phyloP scores from a whole-genome alignment of 176 grass and related monocot species.

The Triticum monococcum region DNA sequence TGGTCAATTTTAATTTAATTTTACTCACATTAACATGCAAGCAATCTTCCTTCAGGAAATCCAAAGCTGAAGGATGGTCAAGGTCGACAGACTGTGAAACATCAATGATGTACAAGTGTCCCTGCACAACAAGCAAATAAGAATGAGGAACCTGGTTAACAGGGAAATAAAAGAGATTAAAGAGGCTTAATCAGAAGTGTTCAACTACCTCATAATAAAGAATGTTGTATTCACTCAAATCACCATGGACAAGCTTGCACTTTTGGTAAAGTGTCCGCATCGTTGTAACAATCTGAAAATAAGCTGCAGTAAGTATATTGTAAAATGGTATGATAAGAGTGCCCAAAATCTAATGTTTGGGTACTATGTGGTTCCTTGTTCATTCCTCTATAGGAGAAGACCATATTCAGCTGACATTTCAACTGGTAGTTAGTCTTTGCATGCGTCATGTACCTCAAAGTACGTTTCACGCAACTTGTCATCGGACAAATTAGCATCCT shows the following conservation, averaged over 20 bases:
- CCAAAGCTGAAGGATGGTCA: slow-evolving; percentile 80
- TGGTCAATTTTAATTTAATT: background rate
- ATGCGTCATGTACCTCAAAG: slow-evolving; percentile 63
- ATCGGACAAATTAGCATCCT: slow-evolving; percentile 81
- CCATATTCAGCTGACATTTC: background rate
- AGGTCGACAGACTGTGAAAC: slow-evolving; percentile 97
- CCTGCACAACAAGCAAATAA: slow-evolving; percentile 43
- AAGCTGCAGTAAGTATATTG: slow-evolving; percentile 34
- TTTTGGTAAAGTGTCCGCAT: slow-evolving; percentile 91
- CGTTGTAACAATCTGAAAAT: slow-evolving; percentile 82
- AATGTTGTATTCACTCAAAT: slow-evolving; percentile 99
- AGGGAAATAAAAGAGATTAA: slow-evolving; percentile 7
- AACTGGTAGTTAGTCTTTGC: background rate
- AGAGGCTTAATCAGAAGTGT: slow-evolving; percentile 19
- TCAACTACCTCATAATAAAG: slow-evolving; percentile 89
- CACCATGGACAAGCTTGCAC: slow-evolving; percentile 97
- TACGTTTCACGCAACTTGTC: slow-evolving; percentile 79
- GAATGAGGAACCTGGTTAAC: background rate
- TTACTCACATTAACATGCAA: slow-evolving; percentile 87
- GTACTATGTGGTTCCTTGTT: background rate
- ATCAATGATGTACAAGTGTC: slow-evolving; percentile 98
- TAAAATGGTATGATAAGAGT: slow-evolving; percentile 11
- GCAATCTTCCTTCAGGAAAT: slow-evolving; percentile 97
- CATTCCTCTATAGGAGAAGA: background rate
- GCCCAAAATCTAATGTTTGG: background rate